Evolutionary conservation across 192 early-diverging fungal genomes (phyloP), one percentile per base, ranked within the genome.

Genomic region (Entomortierella parvispora): DNA sequence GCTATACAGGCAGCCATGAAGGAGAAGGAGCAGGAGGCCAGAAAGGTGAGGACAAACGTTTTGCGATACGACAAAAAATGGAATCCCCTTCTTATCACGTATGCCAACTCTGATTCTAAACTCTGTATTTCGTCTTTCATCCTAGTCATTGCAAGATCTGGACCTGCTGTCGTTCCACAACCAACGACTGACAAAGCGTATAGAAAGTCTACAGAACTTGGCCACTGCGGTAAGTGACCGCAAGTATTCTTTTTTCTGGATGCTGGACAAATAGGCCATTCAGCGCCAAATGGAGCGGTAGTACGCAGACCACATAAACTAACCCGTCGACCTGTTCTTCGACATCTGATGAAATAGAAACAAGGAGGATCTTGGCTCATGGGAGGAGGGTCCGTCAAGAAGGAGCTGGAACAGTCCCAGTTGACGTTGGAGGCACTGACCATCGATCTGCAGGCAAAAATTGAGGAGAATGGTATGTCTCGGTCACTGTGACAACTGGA

Each of bases 91-190:
- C 12, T 58, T 20, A 47, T 40, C 12, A 5, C 12, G 37, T 9
- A 40, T 40, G 7, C 5, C 12, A 12, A 9, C 12, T 40, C 37
- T 40, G 12, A 40, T 22, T 25, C 53, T n/a, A 33, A 31, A 22
- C 34, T 34, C 20, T 55, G 1, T 42, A 22, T 29, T 12, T 52
- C 48, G 23, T 22, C 6, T 25, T 29, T 31, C 8, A 33, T 20
- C 10, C 34, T 57, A 83, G 81, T 83, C 81, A 1, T 40, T 80
- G 4, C 81, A 86, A 67, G 84, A 89, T 55, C 55, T 89, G 47
- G 87, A 89, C 70, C 62, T 89, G 15, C 78, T 89, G 17, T 69
- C 80, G 1, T 89, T 85, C 66, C 87, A 89, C 43, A 89, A 87
- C 45, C 82, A 89, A 60, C 81, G 87, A 18, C 59, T 89, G 23